Evolutionary conservation across 768 basidiomycete species (phyloP).

Genomic region (Leucogyrophana mollusca): DNA sequence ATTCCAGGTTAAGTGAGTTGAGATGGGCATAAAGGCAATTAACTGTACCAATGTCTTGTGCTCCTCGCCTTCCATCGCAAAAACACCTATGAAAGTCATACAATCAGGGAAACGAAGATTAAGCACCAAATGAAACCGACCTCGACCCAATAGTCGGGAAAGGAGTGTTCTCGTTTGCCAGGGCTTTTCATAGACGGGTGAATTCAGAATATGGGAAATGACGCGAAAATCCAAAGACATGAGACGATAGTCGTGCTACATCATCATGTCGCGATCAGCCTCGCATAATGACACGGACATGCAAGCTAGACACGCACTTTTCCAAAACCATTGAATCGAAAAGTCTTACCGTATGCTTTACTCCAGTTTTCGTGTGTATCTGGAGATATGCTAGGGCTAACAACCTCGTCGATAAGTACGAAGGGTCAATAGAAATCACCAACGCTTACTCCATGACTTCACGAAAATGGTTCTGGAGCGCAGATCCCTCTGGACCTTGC

Average conservation of each 20-base stretch:
- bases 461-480: slow-evolving; percentile 43
- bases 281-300: neutral
- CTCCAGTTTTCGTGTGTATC: slow-evolving; percentile 44
- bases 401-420: neutral
- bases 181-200: slow-evolving; percentile 51
- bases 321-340: slow-evolving; percentile 55
- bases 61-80: slow-evolving; percentile 51
- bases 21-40: neutral
- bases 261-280: neutral
- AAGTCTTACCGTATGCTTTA: slow-evolving; percentile 46
- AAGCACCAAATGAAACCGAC: slow-evolving; percentile 22
- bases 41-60: slow-evolving; percentile 39
- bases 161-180: slow-evolving; percentile 53
- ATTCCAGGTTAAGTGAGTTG: neutral
- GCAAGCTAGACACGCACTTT: slow-evolving; percentile 28
- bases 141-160: slow-evolving; percentile 48
- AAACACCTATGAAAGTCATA: slow-evolving; percentile 37
- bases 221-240: slow-evolving; percentile 52
- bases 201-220: slow-evolving; percentile 47
- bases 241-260: slow-evolving; percentile 49
- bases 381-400: slow-evolving; percentile 43
- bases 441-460: slow-evolving; percentile 45
- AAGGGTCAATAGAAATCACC: neutral
- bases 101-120: neutral
- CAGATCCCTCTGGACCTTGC: slow-evolving; percentile 44